These are phyloP conservation scores for Atractiella rhizophila DNA, from an alignment of 768 basidiomycete genomes.

Conservation along the genomic window DNA sequence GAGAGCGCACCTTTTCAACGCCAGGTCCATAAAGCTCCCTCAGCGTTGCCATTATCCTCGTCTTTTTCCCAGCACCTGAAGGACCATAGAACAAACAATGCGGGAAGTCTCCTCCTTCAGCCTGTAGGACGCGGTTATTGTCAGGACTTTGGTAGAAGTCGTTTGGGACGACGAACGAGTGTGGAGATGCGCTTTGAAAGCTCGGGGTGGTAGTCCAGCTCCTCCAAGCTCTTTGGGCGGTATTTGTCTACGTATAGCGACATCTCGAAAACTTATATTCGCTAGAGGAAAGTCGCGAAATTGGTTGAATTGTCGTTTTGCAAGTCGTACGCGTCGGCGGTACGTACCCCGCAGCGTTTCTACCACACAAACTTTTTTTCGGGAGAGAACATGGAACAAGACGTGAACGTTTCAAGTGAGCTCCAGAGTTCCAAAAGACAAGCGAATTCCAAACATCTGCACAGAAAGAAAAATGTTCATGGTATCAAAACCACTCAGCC, in stretches of 20 bases:
- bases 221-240: slow-evolving; percentile 57
- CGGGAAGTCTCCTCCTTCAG: slow-evolving; percentile 38
- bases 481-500: too few species aligned
- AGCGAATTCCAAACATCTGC: too few species aligned
- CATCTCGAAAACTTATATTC: too few species aligned
- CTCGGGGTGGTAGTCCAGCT: slow-evolving; percentile 61
- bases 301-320: too few species aligned
- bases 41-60: slow-evolving; percentile 68
- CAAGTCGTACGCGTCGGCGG: too few species aligned
- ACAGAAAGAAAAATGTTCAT: too few species aligned
- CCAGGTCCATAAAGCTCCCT: slow-evolving; percentile 71
- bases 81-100: slow-evolving; percentile 96
- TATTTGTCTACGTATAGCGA: slow-evolving; percentile 31
- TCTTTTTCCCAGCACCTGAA: slow-evolving; percentile 94
- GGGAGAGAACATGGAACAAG: too few species aligned
- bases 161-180: slow-evolving; percentile 28
- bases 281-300: too few species aligned
- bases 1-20: slow-evolving; percentile 50
- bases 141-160: not conserved
- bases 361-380: too few species aligned
- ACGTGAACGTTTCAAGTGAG: too few species aligned
- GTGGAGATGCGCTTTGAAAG: slow-evolving; percentile 58
- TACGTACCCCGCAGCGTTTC: too few species aligned
- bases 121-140: not conserved
- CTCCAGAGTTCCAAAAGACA: too few species aligned